These are phyloP conservation scores for Zea mays DNA, from an alignment of 176 grass and related monocot genomes.

Conservation along the genomic window DNA sequence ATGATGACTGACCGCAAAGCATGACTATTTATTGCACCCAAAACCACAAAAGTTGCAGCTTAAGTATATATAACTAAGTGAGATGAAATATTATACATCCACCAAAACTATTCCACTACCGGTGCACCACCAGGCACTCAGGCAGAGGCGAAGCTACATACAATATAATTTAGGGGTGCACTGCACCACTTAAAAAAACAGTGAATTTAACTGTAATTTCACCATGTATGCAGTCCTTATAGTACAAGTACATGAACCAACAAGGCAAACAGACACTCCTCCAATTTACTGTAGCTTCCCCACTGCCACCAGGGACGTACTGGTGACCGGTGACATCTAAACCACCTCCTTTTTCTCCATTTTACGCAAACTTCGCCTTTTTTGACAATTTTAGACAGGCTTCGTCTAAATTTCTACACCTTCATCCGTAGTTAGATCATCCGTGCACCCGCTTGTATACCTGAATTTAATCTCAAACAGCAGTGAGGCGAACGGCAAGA, in stretches of 20 bases:
- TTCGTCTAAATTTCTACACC: neutral
- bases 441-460: neutral
- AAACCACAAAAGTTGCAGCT: constrained; percentile 3
- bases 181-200: neutral
- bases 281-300: neutral
- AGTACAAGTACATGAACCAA: neutral
- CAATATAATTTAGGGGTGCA: neutral
- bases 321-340: neutral
- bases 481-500: neutral
- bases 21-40: neutral
- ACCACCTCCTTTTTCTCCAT: neutral
- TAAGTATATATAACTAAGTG: neutral
- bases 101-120: neutral
- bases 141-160: neutral
- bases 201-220: neutral
- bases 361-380: neutral
- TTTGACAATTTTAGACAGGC: no score
- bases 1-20: neutral
- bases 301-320: neutral
- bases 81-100: neutral
- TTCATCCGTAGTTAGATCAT: constrained; percentile 11
- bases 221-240: neutral
- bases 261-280: neutral
- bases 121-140: neutral
- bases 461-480: neutral